phyloP scores from a whole-genome alignment of 192 early-diverging fungal genomes.

The Umbelopsis vinacea region DNA sequence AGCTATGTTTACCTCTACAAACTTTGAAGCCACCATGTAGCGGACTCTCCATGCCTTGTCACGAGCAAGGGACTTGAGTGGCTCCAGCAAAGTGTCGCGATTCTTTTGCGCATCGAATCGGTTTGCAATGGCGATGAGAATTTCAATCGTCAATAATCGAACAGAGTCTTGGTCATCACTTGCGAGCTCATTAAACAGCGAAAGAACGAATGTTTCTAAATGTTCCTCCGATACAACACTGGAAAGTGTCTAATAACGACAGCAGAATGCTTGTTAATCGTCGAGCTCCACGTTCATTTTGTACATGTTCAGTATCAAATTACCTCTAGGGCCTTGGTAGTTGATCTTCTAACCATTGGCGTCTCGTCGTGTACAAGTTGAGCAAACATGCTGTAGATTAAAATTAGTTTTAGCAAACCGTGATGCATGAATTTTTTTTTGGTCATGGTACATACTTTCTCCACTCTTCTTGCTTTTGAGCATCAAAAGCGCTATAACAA shows the following conservation, averaged over 20 bases:
- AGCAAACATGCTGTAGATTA: slow-evolving; percentile 64
- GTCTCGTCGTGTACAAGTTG: slow-evolving; percentile 93
- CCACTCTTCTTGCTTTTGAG: slow-evolving; percentile 85
- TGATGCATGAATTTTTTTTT: too few relatives aligned
- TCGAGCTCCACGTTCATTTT: background rate
- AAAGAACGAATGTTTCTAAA: slow-evolving; percentile 80
- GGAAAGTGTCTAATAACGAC: slow-evolving; percentile 61
- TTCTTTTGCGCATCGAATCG: slow-evolving; percentile 77
- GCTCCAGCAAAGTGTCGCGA: slow-evolving; percentile 74
- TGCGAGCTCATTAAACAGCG: slow-evolving; percentile 84
- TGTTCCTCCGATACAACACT: slow-evolving; percentile 75
- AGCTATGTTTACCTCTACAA: slow-evolving; percentile 70
- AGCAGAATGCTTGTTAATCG: background rate
- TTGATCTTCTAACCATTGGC: slow-evolving; percentile 97
- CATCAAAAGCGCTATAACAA: slow-evolving; percentile 75
- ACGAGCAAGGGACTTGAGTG: slow-evolving; percentile 75
- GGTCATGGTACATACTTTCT: slow-evolving; percentile 56
- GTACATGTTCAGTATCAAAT: slow-evolving; percentile 15
- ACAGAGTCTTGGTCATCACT: slow-evolving; percentile 95
- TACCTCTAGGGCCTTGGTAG: slow-evolving; percentile 81
- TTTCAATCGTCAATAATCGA: slow-evolving; percentile 92
- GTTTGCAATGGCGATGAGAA: slow-evolving; percentile 88
- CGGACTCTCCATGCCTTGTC: slow-evolving; percentile 99
- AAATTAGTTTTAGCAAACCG: background rate
- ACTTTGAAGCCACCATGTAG: slow-evolving; percentile 99